Base-by-base conservation (phyloP, 306 rosid species). In the Trichosanthes cucumerina region DNA sequence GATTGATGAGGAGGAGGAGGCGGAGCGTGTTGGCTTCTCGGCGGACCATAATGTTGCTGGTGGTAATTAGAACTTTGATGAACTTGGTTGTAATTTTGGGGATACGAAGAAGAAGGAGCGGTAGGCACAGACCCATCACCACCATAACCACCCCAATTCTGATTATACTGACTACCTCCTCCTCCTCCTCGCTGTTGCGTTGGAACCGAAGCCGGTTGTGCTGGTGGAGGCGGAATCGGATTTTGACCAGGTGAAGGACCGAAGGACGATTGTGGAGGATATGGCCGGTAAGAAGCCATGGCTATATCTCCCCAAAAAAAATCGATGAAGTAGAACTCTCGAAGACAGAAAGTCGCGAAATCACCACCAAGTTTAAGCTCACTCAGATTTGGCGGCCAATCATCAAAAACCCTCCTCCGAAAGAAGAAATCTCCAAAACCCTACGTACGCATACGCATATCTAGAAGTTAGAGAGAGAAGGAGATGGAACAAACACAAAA, bases 251-350 rank as follows among this genome's bases (percentile, higher is more conserved):
- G 80, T 12, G 89, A 68, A 23, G 86, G 82, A 60, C 50, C 88
- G 54, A 86, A 83, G 7, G 96, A 84, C 7, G 96, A 70, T 84
- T 88, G 98, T n/a, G 97, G 92, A 78, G 97, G 96, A 83, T 91
- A 91, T 9, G 99, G 98, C 87, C 98, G 79, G 82, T 88, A 96
- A 15, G 98, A 92, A 84, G 98, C 98, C 99, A 96, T 96, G 75
- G 41, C 69, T 39, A 80, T 76, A 80, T 78, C 80, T 62, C 60
- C 46, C 19, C 76, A 33, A 44, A 41, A 56, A 38, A 65, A 19
- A 9, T 24, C 10, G 24, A 62, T 33, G 21, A 53, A 68, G 77
- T 31, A 31, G 31, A 69, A 38, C 47, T 53, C 58, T 13, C 16
- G 23, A 71, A 49, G 47, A 72, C 43, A 78, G 53, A 39, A 75